These are phyloP conservation scores for Saccharomycopsis selenospora DNA, from an alignment of 805 yeast genomes.

Conservation along the genomic window DNA sequence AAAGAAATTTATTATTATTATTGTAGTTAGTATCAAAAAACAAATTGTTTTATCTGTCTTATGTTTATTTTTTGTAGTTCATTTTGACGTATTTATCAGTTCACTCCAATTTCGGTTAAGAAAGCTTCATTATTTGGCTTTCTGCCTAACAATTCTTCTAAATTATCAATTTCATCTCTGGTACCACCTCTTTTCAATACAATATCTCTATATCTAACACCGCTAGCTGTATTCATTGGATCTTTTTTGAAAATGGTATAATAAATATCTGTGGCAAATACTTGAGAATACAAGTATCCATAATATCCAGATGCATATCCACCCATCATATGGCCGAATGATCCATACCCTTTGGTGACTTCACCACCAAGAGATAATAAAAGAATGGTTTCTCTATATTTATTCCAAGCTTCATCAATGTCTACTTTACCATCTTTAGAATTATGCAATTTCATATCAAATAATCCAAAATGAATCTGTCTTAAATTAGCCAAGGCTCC, in stretches of 20 bases:
- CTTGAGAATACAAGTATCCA: slow-evolving; percentile 81
- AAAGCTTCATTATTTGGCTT: slow-evolving; percentile 70
- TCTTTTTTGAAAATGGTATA: slow-evolving; percentile 58
- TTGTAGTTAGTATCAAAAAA: no score
- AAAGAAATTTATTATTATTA: no score
- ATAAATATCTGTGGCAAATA: slow-evolving; percentile 78
- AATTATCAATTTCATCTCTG: slow-evolving; percentile 56
- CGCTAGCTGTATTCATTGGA: slow-evolving; percentile 57
- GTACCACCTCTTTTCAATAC: slow-evolving; percentile 70
- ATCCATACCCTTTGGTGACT: slow-evolving; percentile 58
- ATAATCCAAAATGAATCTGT: slow-evolving; percentile 71
- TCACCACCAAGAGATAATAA: slow-evolving; percentile 49
- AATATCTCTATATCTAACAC: slow-evolving; percentile 61
- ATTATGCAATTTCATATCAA: slow-evolving; percentile 68
- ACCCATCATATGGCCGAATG: slow-evolving; percentile 77
- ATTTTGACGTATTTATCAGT: no score
- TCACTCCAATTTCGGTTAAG: slow-evolving; percentile 54
- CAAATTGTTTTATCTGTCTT: no score
- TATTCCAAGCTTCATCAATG: slow-evolving; percentile 45
- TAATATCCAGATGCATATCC: slow-evolving; percentile 85
- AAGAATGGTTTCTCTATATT: slow-evolving; percentile 54
- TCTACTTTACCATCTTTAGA: slow-evolving; percentile 34
- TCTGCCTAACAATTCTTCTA: slow-evolving; percentile 65
- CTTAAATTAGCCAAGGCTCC: slow-evolving; percentile 66
- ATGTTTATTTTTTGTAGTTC: no score